Conservation (phyloP, 2,329 filamentous ascomycete species). For the Fusarium circinatum region DNA sequence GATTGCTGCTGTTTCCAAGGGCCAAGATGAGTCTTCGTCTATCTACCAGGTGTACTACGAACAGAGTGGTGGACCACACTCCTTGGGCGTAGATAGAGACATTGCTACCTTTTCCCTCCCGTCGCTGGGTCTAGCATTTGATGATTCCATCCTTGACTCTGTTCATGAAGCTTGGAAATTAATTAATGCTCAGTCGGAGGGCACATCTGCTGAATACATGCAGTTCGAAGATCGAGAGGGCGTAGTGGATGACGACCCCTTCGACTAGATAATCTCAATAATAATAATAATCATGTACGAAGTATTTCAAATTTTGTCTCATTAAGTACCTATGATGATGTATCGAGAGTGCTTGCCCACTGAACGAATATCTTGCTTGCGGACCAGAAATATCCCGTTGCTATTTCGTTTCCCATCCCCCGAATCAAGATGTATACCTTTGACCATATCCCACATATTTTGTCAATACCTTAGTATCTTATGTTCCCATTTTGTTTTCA, state of each 20-base stretch:
- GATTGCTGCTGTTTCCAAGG: conserved; percentile 47
- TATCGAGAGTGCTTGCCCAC: background rate
- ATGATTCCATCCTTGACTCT: conserved; percentile 73
- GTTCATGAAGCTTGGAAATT: conserved; percentile 77
- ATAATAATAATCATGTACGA: background rate
- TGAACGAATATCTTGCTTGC: background rate
- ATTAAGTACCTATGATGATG: background rate
- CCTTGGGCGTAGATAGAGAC: conserved; percentile 50
- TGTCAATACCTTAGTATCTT: background rate
- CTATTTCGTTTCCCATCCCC: background rate
- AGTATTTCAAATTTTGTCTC: background rate
- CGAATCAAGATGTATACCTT: background rate
- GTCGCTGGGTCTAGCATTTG: conserved; percentile 75
- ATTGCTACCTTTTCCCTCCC: conserved; percentile 68
- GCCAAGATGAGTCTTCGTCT: conserved; percentile 45
- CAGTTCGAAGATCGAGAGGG: conserved; percentile 80
- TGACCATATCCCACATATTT: background rate
- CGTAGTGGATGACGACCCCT: conserved; percentile 66
- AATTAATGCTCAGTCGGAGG: conserved; percentile 63
- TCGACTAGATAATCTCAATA: conserved; percentile 48
- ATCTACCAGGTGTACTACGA: conserved; percentile 68
- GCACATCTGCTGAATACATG: conserved; percentile 70
- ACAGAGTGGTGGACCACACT: conserved; percentile 52
- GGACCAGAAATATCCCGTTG: background rate
- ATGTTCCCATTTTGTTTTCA: conserved; percentile 12